Evolutionary conservation across 2,329 filamentous ascomycete species (phyloP).

Genomic region (Aureobasidium melanogenum): DNA sequence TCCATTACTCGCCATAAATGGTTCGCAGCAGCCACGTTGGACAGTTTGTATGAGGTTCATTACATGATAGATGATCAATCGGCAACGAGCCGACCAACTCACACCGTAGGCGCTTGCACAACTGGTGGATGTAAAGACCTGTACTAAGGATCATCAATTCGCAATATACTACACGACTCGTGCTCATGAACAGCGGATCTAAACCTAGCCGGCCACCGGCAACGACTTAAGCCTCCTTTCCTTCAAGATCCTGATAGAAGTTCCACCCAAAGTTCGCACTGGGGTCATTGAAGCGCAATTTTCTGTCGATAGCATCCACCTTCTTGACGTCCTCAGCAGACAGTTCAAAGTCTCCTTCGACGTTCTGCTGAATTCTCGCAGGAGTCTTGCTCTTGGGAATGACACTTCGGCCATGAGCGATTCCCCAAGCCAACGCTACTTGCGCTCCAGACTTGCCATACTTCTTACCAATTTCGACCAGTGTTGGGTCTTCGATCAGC

Average conservation of each 20-base stretch:
- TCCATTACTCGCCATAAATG: not conserved
- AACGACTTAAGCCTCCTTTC: constrained; percentile 31
- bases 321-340: constrained; percentile 48
- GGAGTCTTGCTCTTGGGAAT: constrained; percentile 45
- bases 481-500: constrained; percentile 42
- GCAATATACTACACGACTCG: not conserved
- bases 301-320: constrained; percentile 49
- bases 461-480: constrained; percentile 44
- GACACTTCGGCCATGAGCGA: constrained; percentile 42
- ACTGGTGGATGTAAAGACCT: not conserved
- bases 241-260: constrained; percentile 52
- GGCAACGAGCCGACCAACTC: not conserved
- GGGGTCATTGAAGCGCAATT: constrained; percentile 54
- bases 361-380: constrained; percentile 25
- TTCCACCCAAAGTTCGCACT: constrained; percentile 47
- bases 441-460: constrained; percentile 44
- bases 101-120: not conserved
- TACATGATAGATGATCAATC: not conserved
- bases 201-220: not conserved
- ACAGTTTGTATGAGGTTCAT: not conserved
- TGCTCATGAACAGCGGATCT: not conserved
- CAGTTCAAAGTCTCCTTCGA: constrained; percentile 48
- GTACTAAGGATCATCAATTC: not conserved
- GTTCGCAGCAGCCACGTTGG: constrained; percentile 7
- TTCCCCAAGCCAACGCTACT: constrained; percentile 47